Conservation (phyloP, 768 basidiomycete genomes). For the Tricholoma sp. region DNA sequence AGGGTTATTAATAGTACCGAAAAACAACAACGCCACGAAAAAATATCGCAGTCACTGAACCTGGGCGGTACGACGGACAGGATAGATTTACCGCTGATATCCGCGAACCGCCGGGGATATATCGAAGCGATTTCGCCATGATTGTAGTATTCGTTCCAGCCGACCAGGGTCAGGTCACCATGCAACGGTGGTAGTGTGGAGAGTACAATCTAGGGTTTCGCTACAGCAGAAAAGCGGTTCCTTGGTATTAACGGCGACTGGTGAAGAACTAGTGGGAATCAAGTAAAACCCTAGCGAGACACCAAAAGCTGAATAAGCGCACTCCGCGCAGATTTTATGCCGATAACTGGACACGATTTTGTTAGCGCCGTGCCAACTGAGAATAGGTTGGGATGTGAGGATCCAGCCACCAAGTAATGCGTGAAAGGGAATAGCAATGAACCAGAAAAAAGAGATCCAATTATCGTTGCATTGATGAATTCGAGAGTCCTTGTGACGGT, state of each 20-base stretch:
- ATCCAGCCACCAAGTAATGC: neutral
- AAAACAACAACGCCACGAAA: conserved; percentile 10
- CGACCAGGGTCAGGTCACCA: conserved; percentile 7
- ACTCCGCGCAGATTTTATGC: neutral
- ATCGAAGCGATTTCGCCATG: conserved; percentile 3
- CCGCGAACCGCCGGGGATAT: conserved; percentile 8
- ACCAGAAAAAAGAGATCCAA: neutral
- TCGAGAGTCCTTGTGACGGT: neutral
- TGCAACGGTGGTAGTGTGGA: conserved; percentile 4
- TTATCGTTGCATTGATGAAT: conserved; percentile 6
- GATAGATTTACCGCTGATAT: conserved; percentile 7
- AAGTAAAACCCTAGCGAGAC: neutral
- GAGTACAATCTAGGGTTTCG: conserved; percentile 5
- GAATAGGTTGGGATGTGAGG: neutral
- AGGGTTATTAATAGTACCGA: conserved; percentile 8
- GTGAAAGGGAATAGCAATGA: neutral
- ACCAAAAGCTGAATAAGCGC: neutral
- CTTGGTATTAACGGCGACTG: neutral
- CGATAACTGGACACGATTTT: neutral
- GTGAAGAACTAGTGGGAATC: neutral
- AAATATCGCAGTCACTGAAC: neutral
- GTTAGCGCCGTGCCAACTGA: neutral
- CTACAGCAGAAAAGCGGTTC: conserved; percentile 12
- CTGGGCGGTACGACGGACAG: conserved; percentile 1
- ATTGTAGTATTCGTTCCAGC: conserved; percentile 5